Evolutionary conservation across 148 eudicot species (phyloP).

Genomic region (Beta vulgaris): DNA sequence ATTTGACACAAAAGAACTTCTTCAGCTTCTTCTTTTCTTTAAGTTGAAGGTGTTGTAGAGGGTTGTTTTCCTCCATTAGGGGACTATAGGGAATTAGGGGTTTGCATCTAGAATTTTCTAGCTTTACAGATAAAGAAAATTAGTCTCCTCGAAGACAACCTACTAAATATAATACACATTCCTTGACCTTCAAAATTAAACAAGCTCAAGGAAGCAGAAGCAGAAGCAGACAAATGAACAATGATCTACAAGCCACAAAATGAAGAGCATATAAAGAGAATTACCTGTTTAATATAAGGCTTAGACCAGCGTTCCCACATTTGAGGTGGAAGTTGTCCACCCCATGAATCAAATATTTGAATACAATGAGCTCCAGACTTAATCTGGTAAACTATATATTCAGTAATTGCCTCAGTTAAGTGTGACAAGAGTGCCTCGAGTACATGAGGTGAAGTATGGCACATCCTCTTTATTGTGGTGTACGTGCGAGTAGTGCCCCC

Average conservation of each 20-base stretch:
- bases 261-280: background rate
- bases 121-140: background rate
- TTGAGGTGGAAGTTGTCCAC: conserved; percentile 85
- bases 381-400: conserved; percentile 81
- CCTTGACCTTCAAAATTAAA: background rate
- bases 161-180: background rate
- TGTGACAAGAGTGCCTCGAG: conserved; percentile 74
- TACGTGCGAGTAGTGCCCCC: conserved; percentile 95
- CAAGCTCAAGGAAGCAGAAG: background rate
- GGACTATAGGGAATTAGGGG: background rate
- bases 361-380: conserved; percentile 90
- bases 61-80: background rate
- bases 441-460: conserved; percentile 80
- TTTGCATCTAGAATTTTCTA: background rate
- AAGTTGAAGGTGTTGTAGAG: background rate
- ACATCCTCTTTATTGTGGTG: conserved; percentile 90
- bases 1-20: background rate
- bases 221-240: background rate
- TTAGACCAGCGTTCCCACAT: conserved; percentile 98
- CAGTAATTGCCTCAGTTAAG: conserved; percentile 72
- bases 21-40: background rate
- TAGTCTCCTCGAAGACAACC: conserved; percentile 1
- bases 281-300: conserved; percentile 88
- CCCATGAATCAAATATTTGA: conserved; percentile 98
- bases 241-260: background rate